Conservation (phyloP, 345 rosid species). For the Microthlaspi erraticum region DNA sequence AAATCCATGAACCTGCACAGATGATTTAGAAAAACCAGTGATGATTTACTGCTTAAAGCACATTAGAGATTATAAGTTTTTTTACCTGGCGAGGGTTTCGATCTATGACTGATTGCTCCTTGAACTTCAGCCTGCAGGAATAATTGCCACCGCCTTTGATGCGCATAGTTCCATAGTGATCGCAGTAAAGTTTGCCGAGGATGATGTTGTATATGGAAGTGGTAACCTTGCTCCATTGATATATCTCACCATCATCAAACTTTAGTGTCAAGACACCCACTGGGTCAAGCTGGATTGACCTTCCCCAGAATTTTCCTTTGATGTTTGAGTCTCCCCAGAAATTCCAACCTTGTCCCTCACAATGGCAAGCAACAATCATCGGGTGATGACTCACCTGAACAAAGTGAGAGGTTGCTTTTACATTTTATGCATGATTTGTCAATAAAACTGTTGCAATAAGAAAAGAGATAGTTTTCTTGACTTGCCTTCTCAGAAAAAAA, state of each 20-base stretch:
- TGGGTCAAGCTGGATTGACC: slow-evolving; percentile 99
- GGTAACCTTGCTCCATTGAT: slow-evolving; percentile 98
- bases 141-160: slow-evolving; percentile 84
- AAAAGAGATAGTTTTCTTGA: slow-evolving; percentile 7
- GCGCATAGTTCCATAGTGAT: slow-evolving; percentile 98
- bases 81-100: slow-evolving; percentile 99
- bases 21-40: slow-evolving; percentile 9
- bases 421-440: slow-evolving; percentile 18
- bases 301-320: slow-evolving; percentile 98
- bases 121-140: slow-evolving; percentile 94
- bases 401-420: slow-evolving; percentile 2
- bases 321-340: slow-evolving; percentile 99
- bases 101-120: slow-evolving; percentile 98
- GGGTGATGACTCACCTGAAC: slow-evolving; percentile 98
- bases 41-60: too few relatives aligned
- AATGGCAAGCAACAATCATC: slow-evolving; percentile 95
- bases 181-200: slow-evolving; percentile 93
- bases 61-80: too few relatives aligned
- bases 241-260: slow-evolving; percentile 89
- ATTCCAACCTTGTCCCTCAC: slow-evolving; percentile 99
- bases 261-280: slow-evolving; percentile 84
- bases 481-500: slow-evolving; percentile 94
- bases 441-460: slow-evolving; percentile 12
- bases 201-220: slow-evolving; percentile 98
- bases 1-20: slow-evolving; percentile 89